A percentile compares a stretch with the other conserved stretches of the same genome.
Conservation (phyloP, 495 filamentous ascomycete genomes). For the Penicillium desertorum region DNA sequence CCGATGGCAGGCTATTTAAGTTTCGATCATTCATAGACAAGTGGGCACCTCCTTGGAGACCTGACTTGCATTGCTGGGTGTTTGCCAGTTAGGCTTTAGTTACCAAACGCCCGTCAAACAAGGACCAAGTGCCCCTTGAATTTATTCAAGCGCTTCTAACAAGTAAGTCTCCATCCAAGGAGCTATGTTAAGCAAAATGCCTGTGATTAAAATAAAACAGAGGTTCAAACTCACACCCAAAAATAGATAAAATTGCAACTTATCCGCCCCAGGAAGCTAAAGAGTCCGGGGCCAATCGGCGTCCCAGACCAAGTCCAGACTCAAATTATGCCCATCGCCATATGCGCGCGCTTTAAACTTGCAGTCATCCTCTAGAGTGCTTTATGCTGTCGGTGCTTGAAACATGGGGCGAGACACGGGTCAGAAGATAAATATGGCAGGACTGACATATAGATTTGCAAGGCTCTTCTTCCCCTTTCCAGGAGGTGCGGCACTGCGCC, state of each 20-base stretch:
- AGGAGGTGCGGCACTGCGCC: neutral
- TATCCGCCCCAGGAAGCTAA: constrained; percentile 13
- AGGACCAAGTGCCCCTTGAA: neutral
- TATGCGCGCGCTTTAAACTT: constrained; percentile 16
- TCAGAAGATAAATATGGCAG: constrained; percentile 2
- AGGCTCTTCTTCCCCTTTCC: constrained; percentile 7
- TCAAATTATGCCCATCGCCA: constrained; percentile 6
- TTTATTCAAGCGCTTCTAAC: neutral
- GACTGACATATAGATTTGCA: neutral
- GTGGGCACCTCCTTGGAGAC: neutral
- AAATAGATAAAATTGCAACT: constrained; percentile 10
- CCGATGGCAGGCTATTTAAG: constrained; percentile 10
- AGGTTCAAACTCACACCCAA: constrained; percentile 1
- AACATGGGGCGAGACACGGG: constrained; percentile 5
- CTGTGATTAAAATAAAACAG: neutral
- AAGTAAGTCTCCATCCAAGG: neutral
- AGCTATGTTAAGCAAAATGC: neutral
- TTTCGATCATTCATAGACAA: constrained; percentile 3
- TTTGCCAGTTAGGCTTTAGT: constrained; percentile 7
- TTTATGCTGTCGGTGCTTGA: constrained; percentile 10
- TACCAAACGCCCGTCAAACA: neutral
- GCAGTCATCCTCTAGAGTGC: neutral
- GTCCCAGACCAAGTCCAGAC: constrained; percentile 14
- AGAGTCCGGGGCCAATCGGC: constrained; percentile 3
- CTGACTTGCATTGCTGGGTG: constrained; percentile 1